Evolutionary conservation across 2,329 filamentous ascomycete species (phyloP), one percentile per base, ranked within the genome.

Genomic region (Nemania sp.): DNA sequence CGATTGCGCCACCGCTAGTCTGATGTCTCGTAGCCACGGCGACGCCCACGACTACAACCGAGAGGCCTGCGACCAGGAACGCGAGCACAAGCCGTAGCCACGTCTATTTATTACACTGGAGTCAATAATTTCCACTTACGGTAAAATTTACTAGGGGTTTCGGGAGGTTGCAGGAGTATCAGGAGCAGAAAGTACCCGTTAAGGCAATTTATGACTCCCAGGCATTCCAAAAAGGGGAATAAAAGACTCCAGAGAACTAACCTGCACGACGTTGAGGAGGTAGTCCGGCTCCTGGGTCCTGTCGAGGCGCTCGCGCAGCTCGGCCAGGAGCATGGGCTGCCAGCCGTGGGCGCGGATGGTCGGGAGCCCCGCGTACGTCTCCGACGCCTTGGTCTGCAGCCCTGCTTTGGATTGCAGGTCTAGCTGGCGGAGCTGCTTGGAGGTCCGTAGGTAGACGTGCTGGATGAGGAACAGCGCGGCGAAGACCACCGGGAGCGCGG

Each of bases 71-170:
- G 1, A 87, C 84, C 1, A 87, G 77, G 35, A 88, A 73, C 61
- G 87, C 82, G 5, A 88, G 66, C 0, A 86, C 84, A 0, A 88
- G 75, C 0, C 79, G 82, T 1, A 88, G 78, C 86, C 86, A 88
- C 45, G 83, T 77, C 64, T n/a, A n/a, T n/a, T n/a, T n/a, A n/a
- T n/a, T n/a, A n/a, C n/a, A n/a, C n/a, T n/a, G n/a, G n/a, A n/a
- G n/a, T n/a, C n/a, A n/a, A n/a, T n/a, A n/a, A n/a, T n/a, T n/a
- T n/a, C n/a, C n/a, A n/a, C n/a, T n/a, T n/a, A n/a, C n/a, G n/a
- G n/a, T n/a, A n/a, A n/a, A n/a, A n/a, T n/a, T n/a, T n/a, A n/a
- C n/a, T n/a, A n/a, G n/a, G n/a, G n/a, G n/a, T n/a, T n/a, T n/a
- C n/a, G n/a, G n/a, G n/a, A n/a, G n/a, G n/a, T n/a, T n/a, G n/a